Base-by-base conservation (phyloP, 352 stramenopile genomes). In the Saprolegnia diclina region DNA sequence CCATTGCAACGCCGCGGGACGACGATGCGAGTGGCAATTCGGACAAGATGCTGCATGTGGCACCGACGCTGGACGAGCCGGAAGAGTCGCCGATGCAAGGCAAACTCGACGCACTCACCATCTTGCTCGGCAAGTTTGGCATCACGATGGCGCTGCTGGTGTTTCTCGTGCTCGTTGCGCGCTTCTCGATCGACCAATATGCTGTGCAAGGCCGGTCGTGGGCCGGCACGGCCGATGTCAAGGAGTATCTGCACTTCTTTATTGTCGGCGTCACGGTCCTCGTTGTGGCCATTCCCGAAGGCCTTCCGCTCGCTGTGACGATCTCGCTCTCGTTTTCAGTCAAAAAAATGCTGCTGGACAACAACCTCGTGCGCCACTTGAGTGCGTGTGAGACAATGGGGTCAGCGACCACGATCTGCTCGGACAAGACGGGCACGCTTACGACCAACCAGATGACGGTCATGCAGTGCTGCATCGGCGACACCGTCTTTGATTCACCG, bases 311-410 rank as follows among this genome's bases (percentile, higher is more conserved):
- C 44, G 92, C 88, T 21, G 89, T 98, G 13, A 95, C 90, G 21
- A 95, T 97, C 56, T 83, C 87, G 4, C 76, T 97, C 18, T 87
- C 89, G 4, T 91, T 95, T 65, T 92, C 81, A 4, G 97, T 94
- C 10, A 92, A 91, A 38, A 94, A 98, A 71, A 99, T 99, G 95
- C 95, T 97, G 66, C 86, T 88, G 63, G 93, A 98, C 67, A 90
- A 98, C 72, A 98, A 97, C 77, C 84, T 99, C 24, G 96, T 99
- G 32, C 96, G 96, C 56, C 88, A 98, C 62, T 76, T 99, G 57
- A 84, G 95, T 48, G 95, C 95, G 13, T 98, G 95, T 75, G 97
- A 99, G 80, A 99, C 96, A 4, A 97, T 98, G 82, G 95, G 96
- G 38, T 98, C 94, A 76, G 95, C 95, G 21, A 99, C 95, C 1